Base-by-base conservation (phyloP, 768 basidiomycete species). In the Leccinum subtestaceum region DNA sequence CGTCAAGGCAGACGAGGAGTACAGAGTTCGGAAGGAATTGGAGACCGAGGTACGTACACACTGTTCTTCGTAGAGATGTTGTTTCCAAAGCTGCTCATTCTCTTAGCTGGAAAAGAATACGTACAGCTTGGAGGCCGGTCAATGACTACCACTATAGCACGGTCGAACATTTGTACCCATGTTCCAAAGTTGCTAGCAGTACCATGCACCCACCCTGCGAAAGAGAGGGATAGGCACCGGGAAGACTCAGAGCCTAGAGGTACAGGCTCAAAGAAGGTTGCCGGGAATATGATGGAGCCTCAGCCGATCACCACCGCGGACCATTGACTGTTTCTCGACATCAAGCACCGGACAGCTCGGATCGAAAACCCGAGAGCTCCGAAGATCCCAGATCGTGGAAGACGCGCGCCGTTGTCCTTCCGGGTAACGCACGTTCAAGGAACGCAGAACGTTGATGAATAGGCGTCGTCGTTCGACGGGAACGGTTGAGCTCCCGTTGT, bases 51-150 rank as follows among this genome's bases (percentile, higher is more conserved):
- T 90, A 43, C 34, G 57, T 47, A 32, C 9, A 12, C 21, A 9
- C 23, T 0, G 4, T 47, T 45, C 23, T 32, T 32, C 12, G 8
- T 27, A 40, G 8, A 54, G 27, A 19, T 8, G 6, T 17, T 38
- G 17, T 52, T 38, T 45, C 36, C 9, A 57, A 6, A 2, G 15
- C 5, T 5, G 19, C 55, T 25, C 21, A 11, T 45, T 27, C 19
- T 23, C 5, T 56, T 8, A 92, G 90, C 72, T 92, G 68, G 91
- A 93, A 70, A 93, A 92, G 77, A 93, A 93, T 64, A 91, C 90
- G 0, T 93, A 91, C 64, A 90, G 84, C 66, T 68, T 89, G 65
- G 88, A 91, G 57, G 58, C 70, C 9, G 17, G 58, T 58, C 67
- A 63, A 34, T 67, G 59, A 67, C n/a, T 40, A n/a, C 38, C 38